These are phyloP conservation scores for Cnidoscolus chayamansa DNA, from an alignment of 441 rosid species.

Conservation along the genomic window DNA sequence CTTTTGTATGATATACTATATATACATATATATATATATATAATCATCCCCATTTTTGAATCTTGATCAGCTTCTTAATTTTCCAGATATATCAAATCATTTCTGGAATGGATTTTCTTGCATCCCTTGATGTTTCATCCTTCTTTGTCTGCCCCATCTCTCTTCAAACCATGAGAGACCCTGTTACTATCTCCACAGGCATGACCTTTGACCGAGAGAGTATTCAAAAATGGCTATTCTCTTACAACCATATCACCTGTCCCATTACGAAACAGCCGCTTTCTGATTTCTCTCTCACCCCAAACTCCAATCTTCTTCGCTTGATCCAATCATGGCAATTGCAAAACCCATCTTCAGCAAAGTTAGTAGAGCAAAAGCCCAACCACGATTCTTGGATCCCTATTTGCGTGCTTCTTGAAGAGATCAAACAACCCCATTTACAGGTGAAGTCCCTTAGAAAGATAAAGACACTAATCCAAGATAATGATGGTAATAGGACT, in stretches of 20 bases:
- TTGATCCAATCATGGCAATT: slow-evolving; percentile 38
- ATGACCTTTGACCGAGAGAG: slow-evolving; percentile 46
- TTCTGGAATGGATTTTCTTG: slow-evolving; percentile 2
- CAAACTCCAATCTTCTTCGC: slow-evolving; percentile 47
- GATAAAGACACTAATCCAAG: slow-evolving; percentile 21
- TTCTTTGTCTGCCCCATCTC: slow-evolving; percentile 50
- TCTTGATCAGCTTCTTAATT: neutral
- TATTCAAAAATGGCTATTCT: slow-evolving; percentile 47
- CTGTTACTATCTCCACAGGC: slow-evolving; percentile 49
- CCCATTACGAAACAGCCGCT: slow-evolving; percentile 46
- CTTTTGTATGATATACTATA: too few species aligned
- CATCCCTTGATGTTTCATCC: slow-evolving; percentile 13
- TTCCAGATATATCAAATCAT: neutral
- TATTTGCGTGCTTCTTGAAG: slow-evolving; percentile 18
- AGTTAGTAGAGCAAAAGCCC: neutral
- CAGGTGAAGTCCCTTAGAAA: slow-evolving; percentile 24
- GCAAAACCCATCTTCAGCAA: neutral
- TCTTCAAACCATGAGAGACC: slow-evolving; percentile 46
- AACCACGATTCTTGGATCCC: neutral
- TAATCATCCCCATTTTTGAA: neutral
- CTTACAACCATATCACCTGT: slow-evolving; percentile 39
- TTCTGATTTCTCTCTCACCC: slow-evolving; percentile 34
- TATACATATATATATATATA: neutral
- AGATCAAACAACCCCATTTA: slow-evolving; percentile 22
- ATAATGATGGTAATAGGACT: neutral